Evolutionary conservation across 305 asterid genomes (phyloP).

Genomic region (Fraxinus floribunda): DNA sequence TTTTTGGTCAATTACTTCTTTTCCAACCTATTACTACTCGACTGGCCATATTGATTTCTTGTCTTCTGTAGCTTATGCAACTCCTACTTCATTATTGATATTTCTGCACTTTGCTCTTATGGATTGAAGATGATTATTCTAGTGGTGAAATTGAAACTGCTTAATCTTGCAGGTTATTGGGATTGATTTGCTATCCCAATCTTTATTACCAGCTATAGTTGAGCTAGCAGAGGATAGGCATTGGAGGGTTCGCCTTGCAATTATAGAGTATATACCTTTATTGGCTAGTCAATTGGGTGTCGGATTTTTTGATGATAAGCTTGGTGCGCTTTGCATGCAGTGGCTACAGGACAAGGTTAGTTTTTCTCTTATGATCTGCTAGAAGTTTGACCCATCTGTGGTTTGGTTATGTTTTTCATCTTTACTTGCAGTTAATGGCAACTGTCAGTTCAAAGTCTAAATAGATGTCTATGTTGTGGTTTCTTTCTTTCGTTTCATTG

Average conservation of each 20-base stretch:
- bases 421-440: background rate
- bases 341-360: slow-evolving; percentile 93
- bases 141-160: background rate
- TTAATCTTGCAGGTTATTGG: slow-evolving; percentile 70
- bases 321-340: slow-evolving; percentile 94
- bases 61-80: background rate
- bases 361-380: slow-evolving; percentile 5
- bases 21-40: background rate
- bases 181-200: slow-evolving; percentile 85
- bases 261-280: slow-evolving; percentile 82
- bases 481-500: background rate
- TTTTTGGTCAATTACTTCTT: background rate
- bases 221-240: slow-evolving; percentile 96
- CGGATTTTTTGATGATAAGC: slow-evolving; percentile 84
- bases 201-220: slow-evolving; percentile 82
- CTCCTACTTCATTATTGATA: background rate
- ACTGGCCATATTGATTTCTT: background rate
- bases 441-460: background rate
- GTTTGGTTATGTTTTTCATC: background rate
- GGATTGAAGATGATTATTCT: slow-evolving; percentile 2
- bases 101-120: slow-evolving; percentile 5
- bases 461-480: background rate
- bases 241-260: slow-evolving; percentile 93
- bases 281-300: slow-evolving; percentile 93
- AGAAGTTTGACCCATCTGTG: background rate